Conservation (phyloP, 192 early-diverging fungal species). For the Mortierella alpina region DNA sequence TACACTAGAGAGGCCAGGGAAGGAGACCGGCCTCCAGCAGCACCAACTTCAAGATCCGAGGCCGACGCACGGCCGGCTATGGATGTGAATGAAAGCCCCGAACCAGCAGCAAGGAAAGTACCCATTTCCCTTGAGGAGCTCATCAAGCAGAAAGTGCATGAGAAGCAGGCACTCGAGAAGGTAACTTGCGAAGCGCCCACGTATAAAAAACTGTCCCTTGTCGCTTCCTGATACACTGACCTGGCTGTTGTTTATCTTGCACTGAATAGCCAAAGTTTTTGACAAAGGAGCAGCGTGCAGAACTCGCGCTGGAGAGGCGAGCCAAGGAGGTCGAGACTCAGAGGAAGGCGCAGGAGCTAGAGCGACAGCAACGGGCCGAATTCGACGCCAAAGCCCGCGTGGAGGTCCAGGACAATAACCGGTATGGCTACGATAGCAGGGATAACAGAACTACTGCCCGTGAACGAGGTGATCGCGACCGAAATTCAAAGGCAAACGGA, state of each 20-base stretch:
- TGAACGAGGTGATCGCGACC: conserved; percentile 22
- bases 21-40: conserved; percentile 14
- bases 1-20: conserved; percentile 19
- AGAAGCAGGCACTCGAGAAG: conserved; percentile 71
- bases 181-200: conserved; percentile 42
- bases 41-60: conserved; percentile 2
- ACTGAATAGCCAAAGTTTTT: conserved; percentile 80
- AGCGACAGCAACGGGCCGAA: conserved; percentile 64
- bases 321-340: conserved; percentile 84
- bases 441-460: conserved; percentile 24
- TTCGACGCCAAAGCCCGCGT: conserved; percentile 65
- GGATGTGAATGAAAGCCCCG: conserved; percentile 20
- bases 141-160: conserved; percentile 71
- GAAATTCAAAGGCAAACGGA: not conserved
- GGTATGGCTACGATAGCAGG: conserved; percentile 46
- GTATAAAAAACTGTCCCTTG: not conserved
- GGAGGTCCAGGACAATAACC: conserved; percentile 55
- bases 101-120: conserved; percentile 48
- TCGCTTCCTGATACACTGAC: not conserved
- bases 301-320: conserved; percentile 84
- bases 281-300: conserved; percentile 91
- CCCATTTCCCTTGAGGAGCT: conserved; percentile 86
- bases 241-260: not conserved
- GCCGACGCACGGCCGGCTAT: conserved; percentile 9
- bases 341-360: conserved; percentile 70